Evolutionary conservation across 1,284 basidiomycete species (phyloP), one percentile per base, ranked within the genome.

Genomic region (Ustilago cynodontis): DNA sequence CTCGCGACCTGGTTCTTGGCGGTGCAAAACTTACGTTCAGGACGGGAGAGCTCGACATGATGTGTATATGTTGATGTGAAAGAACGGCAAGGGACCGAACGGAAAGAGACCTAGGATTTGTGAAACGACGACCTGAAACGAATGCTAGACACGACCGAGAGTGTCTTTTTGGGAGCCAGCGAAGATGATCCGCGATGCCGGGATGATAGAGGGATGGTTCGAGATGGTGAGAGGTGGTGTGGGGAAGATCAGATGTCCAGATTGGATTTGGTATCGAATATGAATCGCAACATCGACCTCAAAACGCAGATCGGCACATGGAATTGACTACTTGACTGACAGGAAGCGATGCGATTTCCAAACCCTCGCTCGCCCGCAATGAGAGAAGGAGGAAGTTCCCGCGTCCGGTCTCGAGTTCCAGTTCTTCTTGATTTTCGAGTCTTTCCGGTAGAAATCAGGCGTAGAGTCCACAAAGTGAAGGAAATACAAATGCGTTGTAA

Each of bases 41-140:
- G 52, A 84, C 77, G 60, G 81, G 80, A 59, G 81, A 77, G 47
- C 77, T 66, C 51, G 79, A 65, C 81, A 83, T 81, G 52, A 47
- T 67, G 67, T 58, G n/a, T 63, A 60, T 67, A 22, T 74, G 28
- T 62, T 45, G 35, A n/a, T 28, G 41, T 37, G 45, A 31, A 43
- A 26, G 51, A 41, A 52, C 39, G 64, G 26, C 52, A 41, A 41
- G 37, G 14, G 39, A 65, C 56, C 62, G 54, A 64, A 56, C 53
- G 49, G 41, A 28, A 28, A 45, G 28, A 18, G 51, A 71, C 37
- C 51, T 29, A 55, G 45, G 51, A 55, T 54, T 16, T 33, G 55
- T 39, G 47, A 33, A 29, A 26, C 50, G 24, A 26, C 47, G 50
- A 59, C 43, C 45, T 39, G 49, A 39, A 54, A 54, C 52, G 59